A percentile compares a stretch with the other conserved stretches of the same genome.
Conservation (phyloP, 805 yeast genomes). For the Lachancea nothofagi region DNA sequence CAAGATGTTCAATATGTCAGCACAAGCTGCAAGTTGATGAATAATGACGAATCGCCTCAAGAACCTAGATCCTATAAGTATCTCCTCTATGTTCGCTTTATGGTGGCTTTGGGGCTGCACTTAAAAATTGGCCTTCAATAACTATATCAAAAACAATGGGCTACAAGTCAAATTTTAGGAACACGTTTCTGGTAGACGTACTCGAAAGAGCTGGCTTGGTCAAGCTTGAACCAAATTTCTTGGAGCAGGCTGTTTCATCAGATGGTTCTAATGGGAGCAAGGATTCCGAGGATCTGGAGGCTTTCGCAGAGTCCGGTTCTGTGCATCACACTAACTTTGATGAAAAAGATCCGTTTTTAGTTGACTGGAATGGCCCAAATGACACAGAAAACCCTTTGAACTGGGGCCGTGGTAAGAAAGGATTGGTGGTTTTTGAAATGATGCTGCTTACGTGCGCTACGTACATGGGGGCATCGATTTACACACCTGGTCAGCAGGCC, state of each 20-base stretch:
- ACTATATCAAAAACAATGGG: no score
- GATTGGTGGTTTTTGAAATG: conserved; percentile 36
- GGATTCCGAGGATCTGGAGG: conserved; percentile 1
- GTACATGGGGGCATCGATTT: conserved; percentile 53
- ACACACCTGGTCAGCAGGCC: conserved; percentile 46
- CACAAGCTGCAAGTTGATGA: no score
- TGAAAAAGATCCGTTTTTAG: conserved; percentile 30
- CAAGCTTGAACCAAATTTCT: conserved; percentile 6
- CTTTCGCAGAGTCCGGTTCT: not conserved
- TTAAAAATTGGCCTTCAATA: no score
- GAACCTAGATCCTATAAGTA: no score
- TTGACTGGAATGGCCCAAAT: conserved; percentile 29
- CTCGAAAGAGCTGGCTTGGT: conserved; percentile 19
- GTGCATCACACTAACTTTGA: not conserved
- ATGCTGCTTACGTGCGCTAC: conserved; percentile 45
- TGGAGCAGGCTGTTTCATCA: not conserved
- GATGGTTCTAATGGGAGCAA: not conserved
- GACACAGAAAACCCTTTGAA: conserved; percentile 54
- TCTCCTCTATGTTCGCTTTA: no score
- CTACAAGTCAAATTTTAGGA: conserved; percentile 15
- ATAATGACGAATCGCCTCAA: no score
- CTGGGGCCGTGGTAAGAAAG: conserved; percentile 44
- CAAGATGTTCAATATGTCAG: no score
- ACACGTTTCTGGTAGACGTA: conserved; percentile 24
- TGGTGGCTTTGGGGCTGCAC: no score